Percentiles rank a stretch among this genome's conserved stretches.
Evolutionary conservation across 225 moss, liverwort and hornwort species (phyloP).

Genomic region (Straminergon stramineum): DNA sequence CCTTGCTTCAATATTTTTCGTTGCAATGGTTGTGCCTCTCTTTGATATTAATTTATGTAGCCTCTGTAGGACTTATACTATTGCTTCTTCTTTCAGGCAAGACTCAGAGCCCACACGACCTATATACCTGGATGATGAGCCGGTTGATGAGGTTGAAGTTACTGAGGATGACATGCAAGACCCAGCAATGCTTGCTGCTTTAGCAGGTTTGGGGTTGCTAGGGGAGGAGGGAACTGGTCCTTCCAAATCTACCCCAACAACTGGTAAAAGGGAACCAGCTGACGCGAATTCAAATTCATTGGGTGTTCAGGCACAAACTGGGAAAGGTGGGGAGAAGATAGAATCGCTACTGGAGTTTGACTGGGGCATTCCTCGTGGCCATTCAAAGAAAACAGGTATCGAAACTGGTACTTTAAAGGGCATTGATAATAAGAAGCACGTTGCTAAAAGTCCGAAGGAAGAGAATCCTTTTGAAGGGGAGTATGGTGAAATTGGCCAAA

Average conservation of each 20-base stretch:
- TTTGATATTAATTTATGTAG: neutral
- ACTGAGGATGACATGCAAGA: constrained; percentile 90
- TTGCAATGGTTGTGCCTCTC: neutral
- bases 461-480: constrained; percentile 44
- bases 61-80: neutral
- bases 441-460: constrained; percentile 5
- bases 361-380: constrained; percentile 34
- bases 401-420: neutral
- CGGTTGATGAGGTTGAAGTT: constrained; percentile 60
- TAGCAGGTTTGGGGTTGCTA: constrained; percentile 62
- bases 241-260: constrained; percentile 5
- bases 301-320: constrained; percentile 1
- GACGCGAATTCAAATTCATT: neutral
- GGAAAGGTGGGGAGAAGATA: constrained; percentile 4
- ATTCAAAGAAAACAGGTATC: constrained; percentile 16
- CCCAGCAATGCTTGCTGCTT: constrained; percentile 64
- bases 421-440: neutral
- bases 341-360: constrained; percentile 30
- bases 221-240: constrained; percentile 21
- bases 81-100: constrained; percentile 23
- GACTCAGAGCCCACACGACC: constrained; percentile 16
- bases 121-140: constrained; percentile 37
- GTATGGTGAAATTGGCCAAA: constrained; percentile 49
- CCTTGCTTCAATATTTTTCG: neutral
- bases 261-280: neutral